Evolutionary conservation across 2,329 filamentous ascomycete genomes (phyloP).

Genomic region (Neocatenulostroma microsporum): DNA sequence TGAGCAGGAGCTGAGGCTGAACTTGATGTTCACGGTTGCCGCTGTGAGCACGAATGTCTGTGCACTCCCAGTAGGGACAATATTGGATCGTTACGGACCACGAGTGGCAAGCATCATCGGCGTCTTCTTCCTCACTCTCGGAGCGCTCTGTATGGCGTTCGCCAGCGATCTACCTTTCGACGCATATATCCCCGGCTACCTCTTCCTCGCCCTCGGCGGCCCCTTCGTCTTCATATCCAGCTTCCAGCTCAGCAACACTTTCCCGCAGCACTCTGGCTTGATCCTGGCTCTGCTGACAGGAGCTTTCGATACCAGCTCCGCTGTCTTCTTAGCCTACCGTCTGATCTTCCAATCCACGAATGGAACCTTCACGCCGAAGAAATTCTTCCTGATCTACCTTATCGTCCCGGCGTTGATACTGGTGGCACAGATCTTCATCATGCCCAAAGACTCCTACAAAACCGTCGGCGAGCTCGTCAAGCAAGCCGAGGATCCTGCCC

Average conservation of each 20-base stretch:
- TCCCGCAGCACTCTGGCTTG: conserved; percentile 41
- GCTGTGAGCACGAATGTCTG: conserved; percentile 82
- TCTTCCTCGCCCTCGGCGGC: conserved; percentile 42
- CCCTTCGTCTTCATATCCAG: conserved; percentile 46
- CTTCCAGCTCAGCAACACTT: conserved; percentile 44
- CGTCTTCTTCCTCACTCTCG: conserved; percentile 57
- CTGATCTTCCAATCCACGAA: conserved; percentile 38
- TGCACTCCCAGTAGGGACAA: conserved; percentile 73
- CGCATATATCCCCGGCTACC: conserved; percentile 46
- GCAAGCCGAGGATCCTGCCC: conserved; percentile 50
- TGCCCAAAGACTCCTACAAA: conserved; percentile 43
- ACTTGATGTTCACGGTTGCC: conserved; percentile 86
- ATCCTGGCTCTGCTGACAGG: conserved; percentile 44
- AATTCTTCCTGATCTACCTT: conserved; percentile 43
- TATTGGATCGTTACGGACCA: conserved; percentile 76
- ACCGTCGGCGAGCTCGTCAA: conserved; percentile 70
- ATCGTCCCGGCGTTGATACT: conserved; percentile 39
- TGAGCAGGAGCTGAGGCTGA: conserved; percentile 55
- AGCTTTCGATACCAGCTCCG: conserved; percentile 40
- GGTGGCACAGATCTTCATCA: conserved; percentile 38
- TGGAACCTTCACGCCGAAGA: conserved; percentile 36
- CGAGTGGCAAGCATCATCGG: conserved; percentile 66
- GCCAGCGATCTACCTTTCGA: conserved; percentile 59
- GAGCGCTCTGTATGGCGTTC: conserved; percentile 64
- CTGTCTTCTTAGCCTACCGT: conserved; percentile 43